These are phyloP conservation scores for Seminavis robusta DNA, from an alignment of 108 stramenopile genomes.

Conservation along the genomic window DNA sequence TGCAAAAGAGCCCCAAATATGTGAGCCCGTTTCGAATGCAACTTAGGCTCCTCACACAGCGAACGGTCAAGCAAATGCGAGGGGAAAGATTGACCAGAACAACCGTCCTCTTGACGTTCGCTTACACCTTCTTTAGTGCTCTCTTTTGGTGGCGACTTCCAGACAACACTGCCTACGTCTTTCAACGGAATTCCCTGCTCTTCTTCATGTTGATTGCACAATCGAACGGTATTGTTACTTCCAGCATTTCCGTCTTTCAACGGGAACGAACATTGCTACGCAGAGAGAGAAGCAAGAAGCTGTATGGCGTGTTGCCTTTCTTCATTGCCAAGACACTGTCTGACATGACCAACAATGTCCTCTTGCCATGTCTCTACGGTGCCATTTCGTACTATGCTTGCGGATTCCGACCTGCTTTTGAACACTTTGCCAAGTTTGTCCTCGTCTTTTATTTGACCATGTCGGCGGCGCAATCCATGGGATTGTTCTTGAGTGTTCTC, in stretches of 20 bases:
- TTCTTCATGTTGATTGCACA: slow-evolving; percentile 80
- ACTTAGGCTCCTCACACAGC: slow-evolving; percentile 38
- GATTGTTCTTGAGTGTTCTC: slow-evolving; percentile 56
- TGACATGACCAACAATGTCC: slow-evolving; percentile 65
- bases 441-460: slow-evolving; percentile 61
- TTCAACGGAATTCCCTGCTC: slow-evolving; percentile 60
- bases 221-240: slow-evolving; percentile 50
- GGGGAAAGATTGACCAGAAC: slow-evolving; percentile 60
- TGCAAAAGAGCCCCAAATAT: slow-evolving; percentile 44
- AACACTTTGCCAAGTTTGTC: slow-evolving; percentile 51
- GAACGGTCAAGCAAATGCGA: slow-evolving; percentile 64
- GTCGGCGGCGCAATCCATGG: slow-evolving; percentile 63
- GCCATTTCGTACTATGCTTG: slow-evolving; percentile 62
- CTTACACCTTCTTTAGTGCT: slow-evolving; percentile 50
- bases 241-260: slow-evolving; percentile 51
- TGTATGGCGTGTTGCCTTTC: slow-evolving; percentile 76
- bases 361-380: slow-evolving; percentile 55
- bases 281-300: slow-evolving; percentile 78
- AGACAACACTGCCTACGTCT: slow-evolving; percentile 50
- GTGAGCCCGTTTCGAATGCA: slow-evolving; percentile 46
- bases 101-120: slow-evolving; percentile 35
- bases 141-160: slow-evolving; percentile 67
- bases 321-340: slow-evolving; percentile 72
- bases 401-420: slow-evolving; percentile 35
- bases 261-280: slow-evolving; percentile 58